phyloP scores from a whole-genome alignment of 257 asterid species.

The Galeopsis tetrahit region DNA sequence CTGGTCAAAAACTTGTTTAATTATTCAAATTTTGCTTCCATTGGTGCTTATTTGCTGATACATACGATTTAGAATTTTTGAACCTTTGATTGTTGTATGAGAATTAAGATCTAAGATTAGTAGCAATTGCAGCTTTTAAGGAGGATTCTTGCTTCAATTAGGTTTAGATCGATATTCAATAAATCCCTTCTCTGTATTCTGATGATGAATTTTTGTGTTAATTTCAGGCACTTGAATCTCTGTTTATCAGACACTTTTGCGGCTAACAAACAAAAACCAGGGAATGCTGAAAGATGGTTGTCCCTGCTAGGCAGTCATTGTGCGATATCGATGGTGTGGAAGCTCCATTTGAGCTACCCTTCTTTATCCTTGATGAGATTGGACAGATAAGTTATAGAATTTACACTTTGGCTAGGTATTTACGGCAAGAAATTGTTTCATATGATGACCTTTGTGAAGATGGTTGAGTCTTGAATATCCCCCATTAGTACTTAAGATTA shows the following conservation, averaged over 20 bases:
- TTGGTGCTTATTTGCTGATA: conserved; percentile 9
- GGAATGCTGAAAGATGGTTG: conserved; percentile 95
- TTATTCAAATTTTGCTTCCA: not conserved
- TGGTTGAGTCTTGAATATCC: conserved; percentile 50
- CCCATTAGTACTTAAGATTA: not conserved
- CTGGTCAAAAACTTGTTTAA: not conserved
- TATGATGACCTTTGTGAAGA: conserved; percentile 58
- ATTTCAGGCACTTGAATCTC: conserved; percentile 39
- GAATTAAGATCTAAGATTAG: not conserved
- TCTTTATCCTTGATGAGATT: conserved; percentile 54
- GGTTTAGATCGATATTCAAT: not conserved
- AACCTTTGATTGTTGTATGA: conserved; percentile 8
- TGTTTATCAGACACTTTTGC: not conserved
- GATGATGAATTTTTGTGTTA: conserved; percentile 15
- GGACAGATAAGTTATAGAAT: conserved; percentile 30
- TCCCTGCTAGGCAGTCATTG: conserved; percentile 45
- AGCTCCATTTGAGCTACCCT: conserved; percentile 50
- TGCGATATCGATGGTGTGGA: conserved; percentile 38
- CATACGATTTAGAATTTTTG: not conserved
- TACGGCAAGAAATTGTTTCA: conserved; percentile 35
- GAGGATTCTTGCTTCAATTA: not conserved
- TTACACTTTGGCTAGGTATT: conserved; percentile 18
- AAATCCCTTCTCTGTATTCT: conserved; percentile 13
- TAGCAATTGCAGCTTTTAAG: conserved; percentile 1
- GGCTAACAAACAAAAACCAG: conserved; percentile 38